Percentiles rank a stretch among this genome's conserved stretches.
Evolutionary conservation across 2,329 filamentous ascomycete genomes (phyloP).

Genomic region (Penicillium sp.): DNA sequence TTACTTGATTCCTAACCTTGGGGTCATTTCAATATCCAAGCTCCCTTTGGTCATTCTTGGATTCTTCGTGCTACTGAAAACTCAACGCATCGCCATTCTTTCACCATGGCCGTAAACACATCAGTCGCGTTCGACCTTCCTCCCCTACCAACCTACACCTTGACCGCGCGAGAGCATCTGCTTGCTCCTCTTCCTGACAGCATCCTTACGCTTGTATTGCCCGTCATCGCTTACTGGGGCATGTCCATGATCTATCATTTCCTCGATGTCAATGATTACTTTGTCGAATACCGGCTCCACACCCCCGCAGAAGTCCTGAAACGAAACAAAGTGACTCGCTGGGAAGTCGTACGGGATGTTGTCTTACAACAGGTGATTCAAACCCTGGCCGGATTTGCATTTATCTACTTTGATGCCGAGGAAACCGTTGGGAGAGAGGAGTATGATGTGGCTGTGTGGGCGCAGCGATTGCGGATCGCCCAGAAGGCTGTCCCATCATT

Average conservation of each 20-base stretch:
- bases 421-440: conserved; percentile 74
- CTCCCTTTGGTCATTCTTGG: background rate
- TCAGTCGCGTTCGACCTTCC: conserved; percentile 60
- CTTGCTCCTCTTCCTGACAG: conserved; percentile 78
- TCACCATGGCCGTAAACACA: conserved; percentile 36
- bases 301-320: conserved; percentile 87
- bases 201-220: conserved; percentile 70
- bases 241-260: conserved; percentile 83
- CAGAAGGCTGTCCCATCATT: conserved; percentile 74
- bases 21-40: background rate
- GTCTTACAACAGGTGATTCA: conserved; percentile 90
- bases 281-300: conserved; percentile 88
- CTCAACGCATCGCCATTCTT: background rate
- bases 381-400: conserved; percentile 63
- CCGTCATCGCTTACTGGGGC: conserved; percentile 83
- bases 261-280: conserved; percentile 80
- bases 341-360: conserved; percentile 86
- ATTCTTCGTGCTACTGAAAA: background rate
- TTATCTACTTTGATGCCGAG: conserved; percentile 69
- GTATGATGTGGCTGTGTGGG: conserved; percentile 88
- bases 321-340: conserved; percentile 80
- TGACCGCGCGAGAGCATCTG: conserved; percentile 67
- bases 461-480: conserved; percentile 72
- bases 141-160: conserved; percentile 77
- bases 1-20: background rate